Conservation (phyloP, 2,329 filamentous ascomycete species). For the Neurospora sp. region DNA sequence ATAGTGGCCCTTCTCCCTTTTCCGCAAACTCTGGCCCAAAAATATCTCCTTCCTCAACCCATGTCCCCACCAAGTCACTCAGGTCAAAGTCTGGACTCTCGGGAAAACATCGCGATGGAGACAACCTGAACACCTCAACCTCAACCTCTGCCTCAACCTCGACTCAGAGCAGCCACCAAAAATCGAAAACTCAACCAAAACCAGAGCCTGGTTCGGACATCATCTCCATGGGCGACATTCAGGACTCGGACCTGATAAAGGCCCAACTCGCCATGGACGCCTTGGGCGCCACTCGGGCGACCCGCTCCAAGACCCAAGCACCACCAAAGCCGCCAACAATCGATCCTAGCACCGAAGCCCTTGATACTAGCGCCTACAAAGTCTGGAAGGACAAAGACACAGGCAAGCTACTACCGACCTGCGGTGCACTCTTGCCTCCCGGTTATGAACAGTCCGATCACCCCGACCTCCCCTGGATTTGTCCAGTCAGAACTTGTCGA, state of each 20-base stretch:
- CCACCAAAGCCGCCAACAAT: neutral
- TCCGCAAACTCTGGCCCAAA: slow-evolving; percentile 1
- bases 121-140: neutral
- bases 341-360: neutral
- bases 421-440: slow-evolving; percentile 11
- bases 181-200: neutral
- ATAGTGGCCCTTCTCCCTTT: slow-evolving; percentile 5
- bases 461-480: slow-evolving; percentile 12
- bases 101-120: neutral
- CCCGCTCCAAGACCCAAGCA: neutral
- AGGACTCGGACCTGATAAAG: neutral
- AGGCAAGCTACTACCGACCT: slow-evolving; percentile 1
- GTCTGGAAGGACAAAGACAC: slow-evolving; percentile 6
- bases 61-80: neutral
- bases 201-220: neutral
- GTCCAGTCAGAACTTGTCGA: slow-evolving; percentile 12
- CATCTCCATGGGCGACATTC: neutral
- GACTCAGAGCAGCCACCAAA: neutral
- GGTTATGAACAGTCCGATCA: slow-evolving; percentile 10
- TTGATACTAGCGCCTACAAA: slow-evolving; percentile 6
- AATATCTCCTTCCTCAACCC: neutral
- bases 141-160: neutral
- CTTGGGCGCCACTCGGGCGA: neutral
- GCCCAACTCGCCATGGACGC: neutral
- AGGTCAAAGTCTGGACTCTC: neutral